Evolutionary conservation across 768 basidiomycete genomes (phyloP), one percentile per base, ranked within the genome.

Genomic region (Naematelia aurantialba): DNA sequence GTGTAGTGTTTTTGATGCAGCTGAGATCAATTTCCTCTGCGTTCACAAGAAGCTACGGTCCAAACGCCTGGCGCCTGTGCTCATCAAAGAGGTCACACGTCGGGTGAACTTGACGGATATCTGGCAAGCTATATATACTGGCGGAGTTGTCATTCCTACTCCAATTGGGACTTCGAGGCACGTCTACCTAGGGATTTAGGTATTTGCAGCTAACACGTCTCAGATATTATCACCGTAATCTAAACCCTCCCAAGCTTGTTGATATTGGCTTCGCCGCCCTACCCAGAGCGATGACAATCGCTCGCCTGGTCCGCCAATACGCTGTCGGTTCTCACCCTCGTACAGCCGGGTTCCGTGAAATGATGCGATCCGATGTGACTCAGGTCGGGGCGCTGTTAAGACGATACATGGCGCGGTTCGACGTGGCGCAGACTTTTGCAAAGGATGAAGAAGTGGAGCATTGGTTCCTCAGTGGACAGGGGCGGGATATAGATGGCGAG

Each of bases 41-140:
- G 86, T 97, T 1, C 93, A 96, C 83, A 99, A 99, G 81, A 97
- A 96, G 78, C 80, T 98, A 31, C 87, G 96, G 17, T 89, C 91
- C 0, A 97, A 97, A 76, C 88, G 96, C 42, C 81, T 98, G 22
- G 87, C 96, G 0, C 96, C 96, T 0, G 89, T 98, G 12, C 82
- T 99, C 51, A 98, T 99, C 79, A 96, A 96, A 75, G 96, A 99
- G 73, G 88, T 98, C 24, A 98, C 96, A 0, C 83, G 96, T 21
- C 89, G 90, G 72, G 89, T 89, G 53, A 85, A 98, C 75, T 82
- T 98, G 34, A 83, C 85, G 62, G 89, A 89, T 29, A 82, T 96
- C 53, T 97, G 96, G 81, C 96, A 99, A 77, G 96, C 96, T 5
- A 88, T 99, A 52, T 98, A 98, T 76, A 99, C 96, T 0, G 93